Conservation (phyloP, 768 basidiomycete species). For the Phlebiopsis gigantea region DNA sequence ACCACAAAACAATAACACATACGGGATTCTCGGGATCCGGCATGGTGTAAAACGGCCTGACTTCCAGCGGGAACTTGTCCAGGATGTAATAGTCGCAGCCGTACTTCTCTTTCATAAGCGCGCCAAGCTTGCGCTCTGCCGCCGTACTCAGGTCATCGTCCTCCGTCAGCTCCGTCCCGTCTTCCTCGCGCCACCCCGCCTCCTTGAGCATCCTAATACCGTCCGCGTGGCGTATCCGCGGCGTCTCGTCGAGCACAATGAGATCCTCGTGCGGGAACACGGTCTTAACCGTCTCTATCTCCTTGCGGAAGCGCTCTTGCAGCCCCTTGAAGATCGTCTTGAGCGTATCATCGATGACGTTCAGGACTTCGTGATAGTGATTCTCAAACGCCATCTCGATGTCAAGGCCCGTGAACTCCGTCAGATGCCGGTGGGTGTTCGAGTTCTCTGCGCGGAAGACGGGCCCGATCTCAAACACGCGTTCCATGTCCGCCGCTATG, state of each 20-base stretch:
- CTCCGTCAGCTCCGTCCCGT: constrained; percentile 30
- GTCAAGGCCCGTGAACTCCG: constrained; percentile 97
- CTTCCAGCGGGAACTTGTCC: constrained; percentile 93
- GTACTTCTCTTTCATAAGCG: constrained; percentile 87
- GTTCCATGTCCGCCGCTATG: constrained; percentile 96
- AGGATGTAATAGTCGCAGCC: constrained; percentile 89
- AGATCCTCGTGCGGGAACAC: constrained; percentile 52
- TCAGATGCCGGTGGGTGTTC: constrained; percentile 96
- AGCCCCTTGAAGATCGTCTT: constrained; percentile 83
- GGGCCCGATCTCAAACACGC: constrained; percentile 94
- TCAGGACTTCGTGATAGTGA: constrained; percentile 96
- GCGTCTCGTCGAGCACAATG: constrained; percentile 50
- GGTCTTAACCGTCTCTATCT: constrained; percentile 43
- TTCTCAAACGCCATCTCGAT: constrained; percentile 98
- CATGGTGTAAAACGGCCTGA: constrained; percentile 99
- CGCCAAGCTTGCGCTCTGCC: constrained; percentile 91
- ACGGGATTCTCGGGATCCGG: constrained; percentile 88
- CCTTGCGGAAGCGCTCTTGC: constrained; percentile 64
- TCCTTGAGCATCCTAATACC: constrained; percentile 49
- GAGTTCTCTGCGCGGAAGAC: constrained; percentile 98
- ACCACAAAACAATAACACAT: constrained; percentile 24
- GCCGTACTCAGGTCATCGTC: constrained; percentile 74
- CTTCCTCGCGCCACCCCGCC: constrained; percentile 33
- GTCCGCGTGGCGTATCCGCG: constrained; percentile 43
- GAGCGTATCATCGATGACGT: constrained; percentile 82